Conservation (phyloP, 208 protist genomes). For the Trypanosomatidae sp. region DNA sequence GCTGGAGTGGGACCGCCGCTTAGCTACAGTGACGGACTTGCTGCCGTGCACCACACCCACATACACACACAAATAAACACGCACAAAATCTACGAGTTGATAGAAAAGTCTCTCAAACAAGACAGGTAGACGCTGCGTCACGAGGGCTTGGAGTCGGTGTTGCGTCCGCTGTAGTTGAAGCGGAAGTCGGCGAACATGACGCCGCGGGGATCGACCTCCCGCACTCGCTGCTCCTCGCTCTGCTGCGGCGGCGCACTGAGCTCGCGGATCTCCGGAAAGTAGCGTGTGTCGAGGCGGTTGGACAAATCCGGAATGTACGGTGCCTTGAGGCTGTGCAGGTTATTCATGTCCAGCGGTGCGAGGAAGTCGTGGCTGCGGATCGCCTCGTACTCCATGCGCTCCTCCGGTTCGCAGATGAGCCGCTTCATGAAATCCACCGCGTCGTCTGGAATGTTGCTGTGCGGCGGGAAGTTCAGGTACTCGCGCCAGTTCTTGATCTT, state of each 20-base stretch:
- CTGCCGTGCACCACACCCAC: too few relatives aligned
- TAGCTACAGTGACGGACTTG: too few relatives aligned
- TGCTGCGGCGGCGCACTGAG: constrained; percentile 26
- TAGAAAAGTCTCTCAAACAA: too few relatives aligned
- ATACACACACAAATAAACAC: too few relatives aligned
- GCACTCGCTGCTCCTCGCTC: constrained; percentile 53
- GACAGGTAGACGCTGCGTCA: too few relatives aligned
- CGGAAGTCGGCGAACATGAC: constrained; percentile 90
- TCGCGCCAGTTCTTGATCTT: constrained; percentile 95
- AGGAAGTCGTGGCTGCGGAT: constrained; percentile 90
- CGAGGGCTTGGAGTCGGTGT: constrained; percentile 7
- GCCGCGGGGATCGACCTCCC: constrained; percentile 76
- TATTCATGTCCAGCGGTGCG: constrained; percentile 57
- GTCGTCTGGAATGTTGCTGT: constrained; percentile 76
- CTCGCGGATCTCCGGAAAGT: constrained; percentile 87
- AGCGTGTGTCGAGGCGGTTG: constrained; percentile 80
- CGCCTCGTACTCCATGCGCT: constrained; percentile 75
- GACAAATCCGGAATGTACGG: constrained; percentile 71
- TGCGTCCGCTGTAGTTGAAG: constrained; percentile 53
- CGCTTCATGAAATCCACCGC: constrained; percentile 93
- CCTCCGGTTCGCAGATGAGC: constrained; percentile 85
- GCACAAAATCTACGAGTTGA: too few relatives aligned
- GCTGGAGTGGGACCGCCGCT: too few relatives aligned
- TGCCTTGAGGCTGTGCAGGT: constrained; percentile 53
- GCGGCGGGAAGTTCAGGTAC: constrained; percentile 86